Percentiles rank a stretch among this genome's conserved stretches.
These are phyloP conservation scores for Candida odintsovae DNA, from an alignment of 805 yeast genomes.

Conservation along the genomic window DNA sequence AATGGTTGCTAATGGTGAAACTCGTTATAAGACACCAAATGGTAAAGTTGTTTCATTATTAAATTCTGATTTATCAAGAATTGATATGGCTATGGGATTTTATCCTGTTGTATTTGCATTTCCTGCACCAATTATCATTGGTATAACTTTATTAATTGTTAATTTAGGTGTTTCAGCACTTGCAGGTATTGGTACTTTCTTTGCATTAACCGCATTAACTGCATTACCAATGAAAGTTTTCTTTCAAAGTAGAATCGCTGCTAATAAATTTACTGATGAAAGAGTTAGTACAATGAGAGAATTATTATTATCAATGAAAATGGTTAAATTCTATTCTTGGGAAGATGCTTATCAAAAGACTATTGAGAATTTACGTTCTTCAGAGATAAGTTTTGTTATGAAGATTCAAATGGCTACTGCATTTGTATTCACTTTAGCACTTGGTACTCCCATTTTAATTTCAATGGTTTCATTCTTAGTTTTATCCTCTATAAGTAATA, in stretches of 20 bases:
- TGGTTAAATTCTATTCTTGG: slow-evolving; percentile 81
- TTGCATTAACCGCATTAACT: slow-evolving; percentile 35
- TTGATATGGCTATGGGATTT: slow-evolving; percentile 65
- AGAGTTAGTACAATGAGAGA: slow-evolving; percentile 57
- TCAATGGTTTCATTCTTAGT: slow-evolving; percentile 45
- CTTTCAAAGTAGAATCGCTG: slow-evolving; percentile 37
- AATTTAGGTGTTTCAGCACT: slow-evolving; percentile 67
- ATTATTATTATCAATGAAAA: slow-evolving; percentile 49
- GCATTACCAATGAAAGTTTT: slow-evolving; percentile 40
- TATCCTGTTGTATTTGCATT: slow-evolving; percentile 45
- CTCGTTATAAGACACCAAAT: slow-evolving; percentile 53
- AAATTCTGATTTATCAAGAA: slow-evolving; percentile 73
- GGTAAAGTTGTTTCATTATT: slow-evolving; percentile 68
- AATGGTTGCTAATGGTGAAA: slow-evolving; percentile 46
- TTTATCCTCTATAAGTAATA: slow-evolving; percentile 29
- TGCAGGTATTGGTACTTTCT: slow-evolving; percentile 51
- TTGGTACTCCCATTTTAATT: slow-evolving; percentile 42
- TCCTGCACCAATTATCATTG: slow-evolving; percentile 51
- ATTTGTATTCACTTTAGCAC: slow-evolving; percentile 45
- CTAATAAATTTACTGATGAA: slow-evolving; percentile 52
- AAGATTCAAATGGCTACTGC: slow-evolving; percentile 54
- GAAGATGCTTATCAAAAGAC: slow-evolving; percentile 63
- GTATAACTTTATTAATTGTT: slow-evolving; percentile 50
- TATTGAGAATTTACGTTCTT: slow-evolving; percentile 43
- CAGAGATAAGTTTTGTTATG: slow-evolving; percentile 53